These are phyloP conservation scores for Diospyros lotus DNA, from an alignment of 148 eudicot species.

Conservation along the genomic window DNA sequence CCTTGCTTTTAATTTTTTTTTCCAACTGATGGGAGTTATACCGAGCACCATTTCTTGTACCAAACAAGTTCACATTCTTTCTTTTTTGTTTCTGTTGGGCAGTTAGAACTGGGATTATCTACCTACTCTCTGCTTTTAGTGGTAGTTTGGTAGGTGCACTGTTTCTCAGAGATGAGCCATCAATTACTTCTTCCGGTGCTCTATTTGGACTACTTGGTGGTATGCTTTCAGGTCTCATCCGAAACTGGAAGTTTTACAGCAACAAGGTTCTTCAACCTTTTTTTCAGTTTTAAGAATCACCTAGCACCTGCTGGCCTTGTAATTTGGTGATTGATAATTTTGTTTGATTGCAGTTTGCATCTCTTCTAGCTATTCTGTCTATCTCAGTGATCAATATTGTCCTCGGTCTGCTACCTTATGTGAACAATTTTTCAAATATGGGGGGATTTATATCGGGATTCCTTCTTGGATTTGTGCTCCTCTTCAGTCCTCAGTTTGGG, in stretches of 20 bases:
- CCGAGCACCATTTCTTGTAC: neutral
- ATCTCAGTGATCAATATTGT: constrained; percentile 39
- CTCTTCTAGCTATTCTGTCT: constrained; percentile 33
- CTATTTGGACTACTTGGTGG: constrained; percentile 80
- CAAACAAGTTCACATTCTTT: neutral
- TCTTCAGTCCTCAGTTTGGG: constrained; percentile 53
- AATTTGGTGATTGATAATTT: neutral
- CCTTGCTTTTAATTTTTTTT: neutral
- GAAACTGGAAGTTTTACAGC: constrained; percentile 58
- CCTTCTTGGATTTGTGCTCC: constrained; percentile 60
- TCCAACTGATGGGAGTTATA: neutral
- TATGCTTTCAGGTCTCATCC: constrained; percentile 61
- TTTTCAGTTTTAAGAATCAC: neutral
- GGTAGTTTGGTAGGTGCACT: constrained; percentile 59
- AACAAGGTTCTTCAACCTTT: constrained; percentile 47
- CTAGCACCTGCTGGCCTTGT: neutral
- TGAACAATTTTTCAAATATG: constrained; percentile 63
- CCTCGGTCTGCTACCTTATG: constrained; percentile 61
- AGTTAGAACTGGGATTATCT: constrained; percentile 74
- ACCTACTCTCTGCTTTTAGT: constrained; percentile 50
- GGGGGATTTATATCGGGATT: constrained; percentile 69
- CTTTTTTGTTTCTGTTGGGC: constrained; percentile 22
- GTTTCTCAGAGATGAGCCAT: constrained; percentile 55
- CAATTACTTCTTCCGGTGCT: constrained; percentile 68
- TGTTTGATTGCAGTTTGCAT: constrained; percentile 44